Base-by-base conservation (phyloP, 176 grass and related monocot genomes). In the Saccharum spontaneum region DNA sequence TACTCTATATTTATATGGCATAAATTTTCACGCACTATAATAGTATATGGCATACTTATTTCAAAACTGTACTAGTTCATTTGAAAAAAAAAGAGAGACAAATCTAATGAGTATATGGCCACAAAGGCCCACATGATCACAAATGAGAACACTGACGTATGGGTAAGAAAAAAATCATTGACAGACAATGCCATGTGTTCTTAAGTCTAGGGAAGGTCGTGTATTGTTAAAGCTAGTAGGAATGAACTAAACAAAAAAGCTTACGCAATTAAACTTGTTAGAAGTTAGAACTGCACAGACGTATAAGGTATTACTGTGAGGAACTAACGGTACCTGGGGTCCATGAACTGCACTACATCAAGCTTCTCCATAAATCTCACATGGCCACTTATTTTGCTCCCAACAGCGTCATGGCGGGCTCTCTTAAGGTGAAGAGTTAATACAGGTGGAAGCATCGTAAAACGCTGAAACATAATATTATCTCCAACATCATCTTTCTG, bases 381-480 rank as follows among this genome's bases (percentile, higher is more conserved):
- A 52, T 23, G 78, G 6, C 7, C 39, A 15, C 69, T 26, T 14
- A 8, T 72, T 72, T 72, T 72, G 22, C 5, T 4, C 20, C 10
- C 8, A 12, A 14, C 6, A 0, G 1, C 14, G 0, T 23, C 44
- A 46, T 34, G 34, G 34, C 34, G 34, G 34, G 34, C 2, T 72
- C 69, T 72, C 4, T 72, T 15, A 72, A 80, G 3, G 1, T 67
- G 78, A 80, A 80, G 40, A 80, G 10, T 36, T 80, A 80, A 67
- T 80, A 80, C 83, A 82, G 67, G 49, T 69, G 95, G 92, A 33
- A 86, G 87, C 67, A 38, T 85, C 59, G 41, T 71, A 83, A 97
- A 62, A 82, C 88, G 49, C 63, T 36, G 34, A 75, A 75, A 92
- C 70, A 69, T 76, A 83, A 78, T 86, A 55, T 61, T 79, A 86